A percentile compares a stretch with the other conserved stretches of the same genome.
Conservation (phyloP, 2,329 filamentous ascomycete species). For the Teratosphaeria zuluensis region DNA sequence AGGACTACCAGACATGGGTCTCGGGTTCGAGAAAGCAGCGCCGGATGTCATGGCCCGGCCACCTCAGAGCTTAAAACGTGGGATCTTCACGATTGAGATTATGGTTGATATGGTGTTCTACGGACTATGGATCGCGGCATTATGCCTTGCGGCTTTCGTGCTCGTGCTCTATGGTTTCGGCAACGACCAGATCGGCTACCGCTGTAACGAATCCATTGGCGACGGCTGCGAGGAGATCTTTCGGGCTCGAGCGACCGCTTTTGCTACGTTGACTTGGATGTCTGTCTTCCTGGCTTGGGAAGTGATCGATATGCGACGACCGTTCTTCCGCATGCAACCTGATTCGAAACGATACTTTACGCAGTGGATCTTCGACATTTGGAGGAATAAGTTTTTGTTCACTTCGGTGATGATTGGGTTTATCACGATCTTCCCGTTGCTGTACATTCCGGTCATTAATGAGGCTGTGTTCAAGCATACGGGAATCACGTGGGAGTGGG, state of each 20-base stretch:
- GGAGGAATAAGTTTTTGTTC: slow-evolving; percentile 59
- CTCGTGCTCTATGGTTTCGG: slow-evolving; percentile 56
- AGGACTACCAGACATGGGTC: slow-evolving; percentile 76
- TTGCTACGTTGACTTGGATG: slow-evolving; percentile 67
- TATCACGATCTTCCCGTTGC: slow-evolving; percentile 36
- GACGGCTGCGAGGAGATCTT: slow-evolving; percentile 53
- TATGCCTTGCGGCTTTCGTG: slow-evolving; percentile 51
- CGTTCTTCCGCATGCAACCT: slow-evolving; percentile 65
- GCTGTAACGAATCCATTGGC: slow-evolving; percentile 52
- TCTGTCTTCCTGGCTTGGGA: slow-evolving; percentile 72
- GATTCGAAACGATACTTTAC: slow-evolving; percentile 49
- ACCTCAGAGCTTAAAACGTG: slow-evolving; percentile 57
- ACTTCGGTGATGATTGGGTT: slow-evolving; percentile 36
- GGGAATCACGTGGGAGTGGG: slow-evolving; percentile 59
- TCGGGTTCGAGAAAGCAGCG: slow-evolving; percentile 68
- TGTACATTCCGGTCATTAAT: slow-evolving; percentile 61
- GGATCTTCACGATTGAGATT: slow-evolving; percentile 70
- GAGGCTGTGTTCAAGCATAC: slow-evolving; percentile 55
- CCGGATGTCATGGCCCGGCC: slow-evolving; percentile 71
- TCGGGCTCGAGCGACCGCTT: slow-evolving; percentile 62
- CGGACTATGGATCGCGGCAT: slow-evolving; percentile 64
- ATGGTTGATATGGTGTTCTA: slow-evolving; percentile 72
- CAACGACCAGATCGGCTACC: slow-evolving; percentile 38
- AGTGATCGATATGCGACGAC: slow-evolving; percentile 61
- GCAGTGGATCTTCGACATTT: slow-evolving; percentile 58